A percentile compares a stretch with the other conserved stretches of the same genome.
phyloP scores from a whole-genome alignment of 257 asterid species.

The Rauvolfia tetraphylla region DNA sequence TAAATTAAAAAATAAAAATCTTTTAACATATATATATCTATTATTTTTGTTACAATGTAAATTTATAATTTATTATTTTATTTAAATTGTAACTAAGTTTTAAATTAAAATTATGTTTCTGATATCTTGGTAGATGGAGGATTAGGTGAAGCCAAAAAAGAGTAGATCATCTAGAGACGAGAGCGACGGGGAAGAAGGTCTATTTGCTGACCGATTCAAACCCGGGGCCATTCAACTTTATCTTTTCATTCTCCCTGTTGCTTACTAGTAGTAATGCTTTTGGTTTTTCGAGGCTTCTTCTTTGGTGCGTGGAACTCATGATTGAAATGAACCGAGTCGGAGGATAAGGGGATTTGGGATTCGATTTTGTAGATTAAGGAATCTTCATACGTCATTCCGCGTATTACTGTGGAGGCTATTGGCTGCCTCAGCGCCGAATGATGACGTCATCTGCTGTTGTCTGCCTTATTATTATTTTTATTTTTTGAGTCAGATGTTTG shows the following conservation, averaged over 20 bases:
- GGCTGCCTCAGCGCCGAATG: too few species aligned
- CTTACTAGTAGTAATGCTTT: too few species aligned
- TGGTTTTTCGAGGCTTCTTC: too few species aligned
- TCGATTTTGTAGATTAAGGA: neutral
- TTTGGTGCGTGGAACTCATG: slow-evolving; percentile 11
- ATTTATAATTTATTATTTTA: too few species aligned
- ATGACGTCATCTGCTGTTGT: neutral
- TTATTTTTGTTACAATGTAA: too few species aligned
- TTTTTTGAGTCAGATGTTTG: too few species aligned
- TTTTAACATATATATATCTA: too few species aligned
- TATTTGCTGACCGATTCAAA: slow-evolving; percentile 29
- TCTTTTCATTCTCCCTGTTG: neutral
- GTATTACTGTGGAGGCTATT: slow-evolving; percentile 5
- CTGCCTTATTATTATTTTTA: neutral
- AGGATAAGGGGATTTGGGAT: neutral
- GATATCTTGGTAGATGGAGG: too few species aligned
- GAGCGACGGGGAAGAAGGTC: neutral
- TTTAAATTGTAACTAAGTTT: too few species aligned
- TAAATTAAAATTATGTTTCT: too few species aligned
- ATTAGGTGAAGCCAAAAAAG: too few species aligned
- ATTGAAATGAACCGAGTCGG: slow-evolving; percentile 18
- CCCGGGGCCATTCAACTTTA: neutral
- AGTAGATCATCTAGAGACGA: neutral
- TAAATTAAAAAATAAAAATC: too few species aligned
- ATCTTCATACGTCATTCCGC: slow-evolving; percentile 23